Evolutionary conservation across 495 filamentous ascomycete species (phyloP), one percentile per base, ranked within the genome.

Genomic region (Massariosphaeria phaeospora): DNA sequence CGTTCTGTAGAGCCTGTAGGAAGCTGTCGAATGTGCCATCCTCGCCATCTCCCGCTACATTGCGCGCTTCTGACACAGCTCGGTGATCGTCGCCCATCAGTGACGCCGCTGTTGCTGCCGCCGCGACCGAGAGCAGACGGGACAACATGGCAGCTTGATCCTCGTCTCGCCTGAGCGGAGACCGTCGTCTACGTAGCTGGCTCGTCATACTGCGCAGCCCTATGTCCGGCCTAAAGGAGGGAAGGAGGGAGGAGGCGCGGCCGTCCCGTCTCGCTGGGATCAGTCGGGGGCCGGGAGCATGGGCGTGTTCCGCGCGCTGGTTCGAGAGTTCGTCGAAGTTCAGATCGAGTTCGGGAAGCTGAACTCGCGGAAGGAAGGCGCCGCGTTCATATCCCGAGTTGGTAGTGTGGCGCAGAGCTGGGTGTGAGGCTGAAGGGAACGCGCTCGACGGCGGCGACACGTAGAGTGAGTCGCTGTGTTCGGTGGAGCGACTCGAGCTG

Each of bases 21-120:
- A 75, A 75, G 33, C 69, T 66, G 54, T 75, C 69, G 52, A 75
- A 75, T 35, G 68, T 69, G 23, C 72, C 72, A 45, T 75, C 72
- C 24, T 72, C 72, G n/a, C 62, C 69, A 29, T 67, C 66, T n/a
- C 57, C 65, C 12, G 57, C 53, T 15, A 66, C 57, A 31, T 52
- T 66, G 38, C 69, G 63, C 3, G 69, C 70, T 59, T 73, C 66
- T 10, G 65, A 58, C 3, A 72, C 58, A 0, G 69, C 69, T 38
- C 65, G 54, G 33, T 71, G 71, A 52, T 73, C 64, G 27, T 68
- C 65, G n/a, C 72, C 72, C 59, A 74, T 70, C 12, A 75, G 62
- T 17, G 72, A 71, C 42, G 69, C 70, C 18, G 72, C 72, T 11
- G 72, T 74, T 8, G 70, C 70, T 15, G 72, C 72, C n/a, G 72